Conservation (phyloP, 2,329 filamentous ascomycete genomes). For the Fusarium albosuccineum region DNA sequence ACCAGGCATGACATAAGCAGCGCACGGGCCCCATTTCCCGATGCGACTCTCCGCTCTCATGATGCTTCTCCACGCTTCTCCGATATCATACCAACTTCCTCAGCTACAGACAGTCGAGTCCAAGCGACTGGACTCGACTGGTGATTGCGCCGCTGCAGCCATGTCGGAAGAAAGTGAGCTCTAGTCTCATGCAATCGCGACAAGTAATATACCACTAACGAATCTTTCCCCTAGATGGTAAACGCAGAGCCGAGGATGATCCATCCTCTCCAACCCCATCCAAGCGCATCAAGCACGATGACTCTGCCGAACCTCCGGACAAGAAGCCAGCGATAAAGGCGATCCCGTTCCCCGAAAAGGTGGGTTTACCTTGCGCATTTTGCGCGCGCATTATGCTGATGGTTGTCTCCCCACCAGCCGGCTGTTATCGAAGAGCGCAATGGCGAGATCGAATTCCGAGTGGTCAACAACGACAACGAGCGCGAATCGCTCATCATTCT, state of each 20-base stretch:
- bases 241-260: slow-evolving; percentile 81
- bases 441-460: slow-evolving; percentile 95
- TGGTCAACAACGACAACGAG: slow-evolving; percentile 95
- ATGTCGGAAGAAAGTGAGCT: slow-evolving; percentile 47
- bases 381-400: slow-evolving; percentile 10
- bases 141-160: slow-evolving; percentile 11
- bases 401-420: slow-evolving; percentile 64
- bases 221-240: slow-evolving; percentile 59
- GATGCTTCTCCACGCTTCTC: slow-evolving; percentile 35
- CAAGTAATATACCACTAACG: slow-evolving; percentile 13
- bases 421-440: slow-evolving; percentile 94
- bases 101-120: not conserved
- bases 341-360: slow-evolving; percentile 92
- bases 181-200: not conserved
- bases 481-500: slow-evolving; percentile 93
- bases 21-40: slow-evolving; percentile 39
- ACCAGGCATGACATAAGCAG: slow-evolving; percentile 48
- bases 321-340: slow-evolving; percentile 70
- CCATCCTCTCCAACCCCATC: slow-evolving; percentile 70
- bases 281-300: slow-evolving; percentile 73
- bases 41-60: slow-evolving; percentile 44
- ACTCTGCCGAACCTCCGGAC: slow-evolving; percentile 49
- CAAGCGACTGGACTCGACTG: slow-evolving; percentile 8
- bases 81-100: slow-evolving; percentile 26
- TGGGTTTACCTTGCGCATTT: slow-evolving; percentile 46